These are phyloP conservation scores for Suillus brevipes DNA, from an alignment of 768 basidiomycete genomes.

Conservation along the genomic window DNA sequence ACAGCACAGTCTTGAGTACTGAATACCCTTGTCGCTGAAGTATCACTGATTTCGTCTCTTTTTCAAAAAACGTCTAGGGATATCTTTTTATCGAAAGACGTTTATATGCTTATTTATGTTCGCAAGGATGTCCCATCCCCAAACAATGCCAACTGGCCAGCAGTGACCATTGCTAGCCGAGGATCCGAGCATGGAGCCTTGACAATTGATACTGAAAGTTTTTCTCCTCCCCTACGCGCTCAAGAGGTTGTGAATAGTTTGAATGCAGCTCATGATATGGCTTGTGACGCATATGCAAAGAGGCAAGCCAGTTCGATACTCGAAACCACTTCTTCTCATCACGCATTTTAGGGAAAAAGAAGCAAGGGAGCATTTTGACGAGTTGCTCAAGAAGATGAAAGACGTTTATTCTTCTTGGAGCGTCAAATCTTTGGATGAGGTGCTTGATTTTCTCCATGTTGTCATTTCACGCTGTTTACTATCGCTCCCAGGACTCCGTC, in stretches of 20 bases:
- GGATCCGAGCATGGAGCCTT: constrained; percentile 6
- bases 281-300: constrained; percentile 47
- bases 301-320: constrained; percentile 41
- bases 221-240: constrained; percentile 57
- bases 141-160: constrained; percentile 16
- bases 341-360: constrained; percentile 41
- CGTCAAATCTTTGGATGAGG: constrained; percentile 47
- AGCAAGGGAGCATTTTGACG: constrained; percentile 45
- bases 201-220: constrained; percentile 17
- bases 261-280: constrained; percentile 56
- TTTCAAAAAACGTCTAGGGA: constrained; percentile 34
- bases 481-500: constrained; percentile 47
- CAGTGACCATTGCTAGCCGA: constrained; percentile 18
- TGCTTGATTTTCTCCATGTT: constrained; percentile 26
- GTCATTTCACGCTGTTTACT: constrained; percentile 4
- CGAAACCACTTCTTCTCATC: constrained; percentile 9
- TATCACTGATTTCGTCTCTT: constrained; percentile 38
- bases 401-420: constrained; percentile 67
- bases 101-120: constrained; percentile 94
- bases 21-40: constrained; percentile 54
- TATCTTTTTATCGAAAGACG: constrained; percentile 74
- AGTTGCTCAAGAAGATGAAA: constrained; percentile 53
- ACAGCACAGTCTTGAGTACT: constrained; percentile 4
- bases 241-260: constrained; percentile 50
- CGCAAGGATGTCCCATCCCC: constrained; percentile 36